Evolutionary conservation across 768 basidiomycete genomes (phyloP).

Genomic region (Boletus bicolor): DNA sequence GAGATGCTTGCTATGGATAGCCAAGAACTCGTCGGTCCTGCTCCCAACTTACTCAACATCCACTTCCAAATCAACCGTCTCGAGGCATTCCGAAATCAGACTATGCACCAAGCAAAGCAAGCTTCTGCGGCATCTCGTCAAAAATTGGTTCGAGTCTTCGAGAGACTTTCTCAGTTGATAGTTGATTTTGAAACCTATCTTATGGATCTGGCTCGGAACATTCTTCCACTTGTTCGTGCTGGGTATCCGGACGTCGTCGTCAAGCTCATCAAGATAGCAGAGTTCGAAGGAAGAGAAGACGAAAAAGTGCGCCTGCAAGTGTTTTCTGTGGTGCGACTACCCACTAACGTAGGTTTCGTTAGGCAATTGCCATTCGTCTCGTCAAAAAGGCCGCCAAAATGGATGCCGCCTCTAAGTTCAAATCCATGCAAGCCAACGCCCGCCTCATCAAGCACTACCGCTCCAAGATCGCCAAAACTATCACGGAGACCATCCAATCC

Average conservation of each 20-base stretch:
- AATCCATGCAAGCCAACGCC: constrained; percentile 89
- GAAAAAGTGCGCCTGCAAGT: constrained; percentile 66
- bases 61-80: constrained; percentile 92
- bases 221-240: constrained; percentile 74
- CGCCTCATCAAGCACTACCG: constrained; percentile 95
- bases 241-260: constrained; percentile 87
- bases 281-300: constrained; percentile 89
- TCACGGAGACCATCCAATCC: constrained; percentile 70
- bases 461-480: constrained; percentile 78
- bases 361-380: constrained; percentile 92
- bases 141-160: constrained; percentile 78
- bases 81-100: constrained; percentile 91
- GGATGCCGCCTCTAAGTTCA: constrained; percentile 91
- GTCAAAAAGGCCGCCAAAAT: constrained; percentile 92
- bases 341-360: neutral
- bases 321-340: neutral
- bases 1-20: constrained; percentile 74
- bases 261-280: constrained; percentile 88
- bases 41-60: constrained; percentile 83
- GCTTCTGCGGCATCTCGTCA: constrained; percentile 62
- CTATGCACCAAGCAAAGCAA: constrained; percentile 90
- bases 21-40: constrained; percentile 77
- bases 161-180: constrained; percentile 77
- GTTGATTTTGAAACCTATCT: constrained; percentile 85
- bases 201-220: constrained; percentile 67